phyloP scores from a whole-genome alignment of 2,329 filamentous ascomycete species.

The Cladosporium sp. region DNA sequence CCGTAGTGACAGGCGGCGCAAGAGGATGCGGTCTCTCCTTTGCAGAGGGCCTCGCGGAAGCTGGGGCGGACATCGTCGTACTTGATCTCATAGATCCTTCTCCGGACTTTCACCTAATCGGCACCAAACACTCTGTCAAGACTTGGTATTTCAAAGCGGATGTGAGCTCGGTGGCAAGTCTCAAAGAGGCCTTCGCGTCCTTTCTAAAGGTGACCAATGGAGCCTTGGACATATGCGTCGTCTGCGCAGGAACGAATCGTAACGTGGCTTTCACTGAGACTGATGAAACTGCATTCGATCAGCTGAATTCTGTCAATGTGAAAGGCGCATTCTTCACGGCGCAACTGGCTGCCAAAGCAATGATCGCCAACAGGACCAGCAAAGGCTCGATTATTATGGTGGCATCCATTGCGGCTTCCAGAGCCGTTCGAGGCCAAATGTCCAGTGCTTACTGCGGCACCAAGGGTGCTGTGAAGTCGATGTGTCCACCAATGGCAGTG shows the following conservation, averaged over 20 bases:
- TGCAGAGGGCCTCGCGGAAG: conserved; percentile 60
- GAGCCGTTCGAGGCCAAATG: conserved; percentile 45
- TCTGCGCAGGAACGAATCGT: conserved; percentile 42
- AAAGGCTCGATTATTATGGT: conserved; percentile 49
- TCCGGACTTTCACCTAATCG: conserved; percentile 13
- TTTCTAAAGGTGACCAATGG: conserved; percentile 33
- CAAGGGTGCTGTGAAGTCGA: conserved; percentile 38
- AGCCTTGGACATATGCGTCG: conserved; percentile 39
- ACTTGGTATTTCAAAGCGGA: conserved; percentile 27
- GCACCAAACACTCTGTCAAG: conserved; percentile 57
- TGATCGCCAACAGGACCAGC: conserved; percentile 47
- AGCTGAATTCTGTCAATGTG: conserved; percentile 40
- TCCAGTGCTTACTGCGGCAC: conserved; percentile 37
- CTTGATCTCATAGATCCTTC: conserved; percentile 49
- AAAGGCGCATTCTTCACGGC: conserved; percentile 43
- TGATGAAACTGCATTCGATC: conserved; percentile 36
- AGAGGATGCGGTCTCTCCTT: conserved; percentile 63
- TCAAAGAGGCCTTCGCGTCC: conserved; percentile 28
- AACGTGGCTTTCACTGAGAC: conserved; percentile 42
- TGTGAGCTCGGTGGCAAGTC: conserved; percentile 29
- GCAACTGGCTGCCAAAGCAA: conserved; percentile 44
- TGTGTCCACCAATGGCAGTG: conserved; percentile 35
- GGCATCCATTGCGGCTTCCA: conserved; percentile 48
- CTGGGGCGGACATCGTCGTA: conserved; percentile 57
- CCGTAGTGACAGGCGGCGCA: conserved; percentile 63